Evolutionary conservation across 139 green algal species (phyloP).

Genomic region (Haematococcus lacustris): DNA sequence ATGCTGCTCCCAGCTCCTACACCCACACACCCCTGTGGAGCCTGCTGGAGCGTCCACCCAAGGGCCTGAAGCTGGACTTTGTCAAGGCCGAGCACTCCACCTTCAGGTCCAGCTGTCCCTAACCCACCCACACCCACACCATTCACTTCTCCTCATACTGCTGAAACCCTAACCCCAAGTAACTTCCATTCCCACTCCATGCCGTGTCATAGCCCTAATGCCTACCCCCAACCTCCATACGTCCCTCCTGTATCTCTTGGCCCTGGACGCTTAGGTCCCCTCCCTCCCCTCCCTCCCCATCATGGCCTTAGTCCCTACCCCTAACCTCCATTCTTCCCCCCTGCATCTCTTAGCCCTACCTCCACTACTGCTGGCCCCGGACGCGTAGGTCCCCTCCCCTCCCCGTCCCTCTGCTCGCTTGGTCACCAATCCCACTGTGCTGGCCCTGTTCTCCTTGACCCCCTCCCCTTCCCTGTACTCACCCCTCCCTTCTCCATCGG

Average conservation of each 20-base stretch:
- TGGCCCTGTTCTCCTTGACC: too few relatives aligned
- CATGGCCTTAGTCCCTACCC: background rate
- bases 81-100: slow-evolving; percentile 66
- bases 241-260: background rate
- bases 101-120: slow-evolving; percentile 38
- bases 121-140: background rate
- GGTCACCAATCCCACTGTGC: too few relatives aligned
- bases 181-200: too few relatives aligned
- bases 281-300: too few relatives aligned
- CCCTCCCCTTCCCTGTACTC: background rate
- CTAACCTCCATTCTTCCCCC: background rate
- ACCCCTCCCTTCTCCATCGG: background rate
- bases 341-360: background rate
- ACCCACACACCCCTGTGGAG: slow-evolving; percentile 67
- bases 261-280: background rate
- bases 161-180: background rate
- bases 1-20: slow-evolving; percentile 55
- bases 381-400: background rate
- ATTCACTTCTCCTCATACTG: background rate
- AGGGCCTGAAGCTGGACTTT: slow-evolving; percentile 73
- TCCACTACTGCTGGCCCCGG: too few relatives aligned
- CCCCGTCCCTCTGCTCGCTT: too few relatives aligned
- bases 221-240: background rate
- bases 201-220: too few relatives aligned
- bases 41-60: slow-evolving; percentile 54